Evolutionary conservation across 1,284 basidiomycete genomes (phyloP).

Genomic region (Irpex rosettiformis): DNA sequence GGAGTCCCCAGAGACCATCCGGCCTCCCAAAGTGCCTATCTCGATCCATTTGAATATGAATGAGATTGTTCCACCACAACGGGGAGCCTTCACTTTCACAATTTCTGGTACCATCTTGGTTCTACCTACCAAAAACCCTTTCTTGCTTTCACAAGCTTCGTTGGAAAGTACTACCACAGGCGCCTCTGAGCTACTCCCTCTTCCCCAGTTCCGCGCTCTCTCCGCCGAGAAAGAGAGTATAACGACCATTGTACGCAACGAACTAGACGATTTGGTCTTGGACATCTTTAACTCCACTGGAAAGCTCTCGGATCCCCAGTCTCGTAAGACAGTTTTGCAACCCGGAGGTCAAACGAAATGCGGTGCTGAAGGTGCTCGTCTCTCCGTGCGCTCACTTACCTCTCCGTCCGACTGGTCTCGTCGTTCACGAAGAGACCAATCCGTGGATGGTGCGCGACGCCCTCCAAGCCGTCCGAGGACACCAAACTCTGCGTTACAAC

Average conservation of each 20-base stretch:
- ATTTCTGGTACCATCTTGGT: conserved; percentile 65
- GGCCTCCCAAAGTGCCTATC: conserved; percentile 50
- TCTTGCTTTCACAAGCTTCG: conserved; percentile 16
- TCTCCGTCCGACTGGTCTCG: conserved; percentile 13
- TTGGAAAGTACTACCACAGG: conserved; percentile 29
- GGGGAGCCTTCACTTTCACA: conserved; percentile 60
- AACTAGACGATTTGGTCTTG: conserved; percentile 44
- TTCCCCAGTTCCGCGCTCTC: conserved; percentile 68
- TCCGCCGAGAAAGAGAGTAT: conserved; percentile 59
- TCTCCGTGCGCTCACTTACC: conserved; percentile 41
- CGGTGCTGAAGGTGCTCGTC: conserved; percentile 53
- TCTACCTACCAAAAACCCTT: conserved; percentile 35
- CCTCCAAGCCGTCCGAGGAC: conserved; percentile 34
- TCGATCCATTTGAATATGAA: conserved; percentile 78
- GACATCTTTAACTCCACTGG: conserved; percentile 61
- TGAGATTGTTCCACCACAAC: conserved; percentile 61
- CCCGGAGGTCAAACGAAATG: conserved; percentile 54
- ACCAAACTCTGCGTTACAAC: conserved; percentile 22
- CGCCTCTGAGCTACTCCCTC: conserved; percentile 42
- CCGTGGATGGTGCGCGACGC: conserved; percentile 18
- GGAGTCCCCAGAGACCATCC: conserved; percentile 21
- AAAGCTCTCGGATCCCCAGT: conserved; percentile 54
- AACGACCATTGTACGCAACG: conserved; percentile 54
- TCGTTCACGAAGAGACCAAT: conserved; percentile 19
- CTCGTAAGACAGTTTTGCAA: conserved; percentile 57